Evolutionary conservation across 208 protist species (phyloP), one percentile per base, ranked within the genome.

Genomic region (Angomonas deanei): DNA sequence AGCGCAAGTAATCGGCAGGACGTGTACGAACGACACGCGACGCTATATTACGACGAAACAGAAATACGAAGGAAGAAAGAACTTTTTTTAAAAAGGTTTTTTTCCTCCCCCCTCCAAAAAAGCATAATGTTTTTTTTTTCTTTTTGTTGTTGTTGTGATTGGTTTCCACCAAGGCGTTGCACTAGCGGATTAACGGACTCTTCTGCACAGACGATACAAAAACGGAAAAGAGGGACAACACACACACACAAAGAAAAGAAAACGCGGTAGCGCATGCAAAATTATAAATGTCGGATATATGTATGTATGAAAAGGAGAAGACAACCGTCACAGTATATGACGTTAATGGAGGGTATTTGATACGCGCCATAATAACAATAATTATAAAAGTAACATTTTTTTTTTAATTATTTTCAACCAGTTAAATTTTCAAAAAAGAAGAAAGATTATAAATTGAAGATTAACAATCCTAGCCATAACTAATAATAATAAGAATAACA

Each of bases 381-480:
- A 26, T 38, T 59, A 30, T 34, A 50, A 24, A 27, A 34, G 24
- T 58, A 38, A 49, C 3, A 34, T 32, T 21, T 39, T 68, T 19
- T 50, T 68, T 36, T 62, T 17, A 21, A 63, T 21, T 34, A 57
- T 55, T 46, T 0, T 49, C 31, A 59, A 54, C 23, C 64, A 65
- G 68, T 42, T 54, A 27, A 64, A 63, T 46, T 38, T 34, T 60
- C 34, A 62, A 56, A 64, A 47, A 53, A 52, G 19, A 46, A 39
- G 23, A 19, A 50, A 72, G 10, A 61, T 36, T 60, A 30, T 33
- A 47, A 55, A 32, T 30, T 30, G 15, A 28, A 34, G 21, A 28
- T 34, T 56, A 56, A 33, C 31, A 53, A 53, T 53, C 47, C 6
- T 53, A 53, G 19, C 19, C 11, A 17, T 42, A 42, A 42, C 8